phyloP scores from a whole-genome alignment of 2,329 filamentous ascomycete species.

The Fusarium albosuccineum region DNA sequence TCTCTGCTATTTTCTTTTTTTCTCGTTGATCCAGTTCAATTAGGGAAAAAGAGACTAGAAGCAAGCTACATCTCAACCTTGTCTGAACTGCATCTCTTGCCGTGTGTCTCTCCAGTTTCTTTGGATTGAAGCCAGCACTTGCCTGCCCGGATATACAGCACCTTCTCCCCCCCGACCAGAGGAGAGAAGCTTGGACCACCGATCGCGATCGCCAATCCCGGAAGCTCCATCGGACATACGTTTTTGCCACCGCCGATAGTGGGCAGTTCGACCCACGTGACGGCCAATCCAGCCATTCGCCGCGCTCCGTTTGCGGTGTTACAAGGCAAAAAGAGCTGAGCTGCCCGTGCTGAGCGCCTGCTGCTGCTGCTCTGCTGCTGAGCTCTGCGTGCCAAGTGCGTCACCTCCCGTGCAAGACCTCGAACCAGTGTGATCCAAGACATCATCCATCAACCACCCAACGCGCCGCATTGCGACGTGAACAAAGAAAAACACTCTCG shows the following conservation, averaged over 20 bases:
- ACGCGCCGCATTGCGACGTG: slow-evolving; percentile 8
- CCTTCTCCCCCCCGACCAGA: slow-evolving; percentile 9
- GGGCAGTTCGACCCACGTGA: slow-evolving; percentile 37
- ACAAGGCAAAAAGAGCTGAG: slow-evolving; percentile 23
- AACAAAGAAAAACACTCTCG: not conserved
- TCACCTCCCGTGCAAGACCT: slow-evolving; percentile 40
- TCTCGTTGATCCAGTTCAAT: slow-evolving; percentile 17
- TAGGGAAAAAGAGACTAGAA: slow-evolving; percentile 19
- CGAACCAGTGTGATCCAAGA: slow-evolving; percentile 23
- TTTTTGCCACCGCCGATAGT: slow-evolving; percentile 29
- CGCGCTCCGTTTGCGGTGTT: slow-evolving; percentile 32
- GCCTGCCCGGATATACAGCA: slow-evolving; percentile 7
- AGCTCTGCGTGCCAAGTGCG: slow-evolving; percentile 43
- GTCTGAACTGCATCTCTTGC: not conserved
- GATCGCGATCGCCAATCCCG: slow-evolving; percentile 31
- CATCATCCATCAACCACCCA: slow-evolving; percentile 31
- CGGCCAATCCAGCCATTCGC: slow-evolving; percentile 1
- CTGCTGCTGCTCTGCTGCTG: slow-evolving; percentile 11
- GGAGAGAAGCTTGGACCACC: slow-evolving; percentile 32
- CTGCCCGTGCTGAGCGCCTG: slow-evolving; percentile 31
- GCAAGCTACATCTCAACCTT: not conserved
- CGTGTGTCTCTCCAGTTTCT: not conserved
- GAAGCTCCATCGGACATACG: slow-evolving; percentile 24
- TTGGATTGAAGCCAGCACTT: slow-evolving; percentile 3
- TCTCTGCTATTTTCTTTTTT: slow-evolving; percentile 8